These are phyloP conservation scores for Pyrrhoderma lamaoense DNA, from an alignment of 1,284 basidiomycete species.

Conservation along the genomic window DNA sequence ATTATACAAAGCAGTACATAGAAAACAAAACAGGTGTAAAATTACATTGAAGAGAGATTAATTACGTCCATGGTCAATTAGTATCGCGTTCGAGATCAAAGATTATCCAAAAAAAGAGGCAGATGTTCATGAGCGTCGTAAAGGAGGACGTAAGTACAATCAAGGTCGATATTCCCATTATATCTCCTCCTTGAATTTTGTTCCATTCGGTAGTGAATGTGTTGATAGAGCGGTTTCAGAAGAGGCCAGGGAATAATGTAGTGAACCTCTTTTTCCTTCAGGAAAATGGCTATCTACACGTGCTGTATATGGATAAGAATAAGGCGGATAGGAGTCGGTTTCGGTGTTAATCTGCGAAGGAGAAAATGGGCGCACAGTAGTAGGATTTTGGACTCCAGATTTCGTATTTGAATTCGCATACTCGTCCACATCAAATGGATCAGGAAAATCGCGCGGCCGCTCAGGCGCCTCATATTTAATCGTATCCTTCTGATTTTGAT, in stretches of 20 bases:
- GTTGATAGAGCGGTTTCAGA: conserved; percentile 8
- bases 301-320: not conserved
- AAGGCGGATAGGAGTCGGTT: not conserved
- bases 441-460: not conserved
- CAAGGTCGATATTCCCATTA: not conserved
- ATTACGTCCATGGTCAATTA: too few relatives aligned
- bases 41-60: too few relatives aligned
- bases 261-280: not conserved
- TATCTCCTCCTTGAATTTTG: conserved; percentile 15
- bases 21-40: too few relatives aligned
- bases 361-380: conserved; percentile 1
- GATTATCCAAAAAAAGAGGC: too few relatives aligned
- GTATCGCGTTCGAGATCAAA: too few relatives aligned
- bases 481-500: not conserved
- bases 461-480: not conserved
- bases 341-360: not conserved
- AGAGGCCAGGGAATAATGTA: conserved; percentile 12
- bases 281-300: not conserved
- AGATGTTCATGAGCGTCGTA: too few relatives aligned
- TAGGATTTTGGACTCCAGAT: not conserved
- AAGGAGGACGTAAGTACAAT: too few relatives aligned
- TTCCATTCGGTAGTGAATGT: conserved; percentile 10
- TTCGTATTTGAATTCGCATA: not conserved
- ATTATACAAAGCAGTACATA: too few relatives aligned
- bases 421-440: not conserved